These are phyloP conservation scores for Trypanosoma platydactyli DNA, from an alignment of 208 protist species.

Conservation along the genomic window DNA sequence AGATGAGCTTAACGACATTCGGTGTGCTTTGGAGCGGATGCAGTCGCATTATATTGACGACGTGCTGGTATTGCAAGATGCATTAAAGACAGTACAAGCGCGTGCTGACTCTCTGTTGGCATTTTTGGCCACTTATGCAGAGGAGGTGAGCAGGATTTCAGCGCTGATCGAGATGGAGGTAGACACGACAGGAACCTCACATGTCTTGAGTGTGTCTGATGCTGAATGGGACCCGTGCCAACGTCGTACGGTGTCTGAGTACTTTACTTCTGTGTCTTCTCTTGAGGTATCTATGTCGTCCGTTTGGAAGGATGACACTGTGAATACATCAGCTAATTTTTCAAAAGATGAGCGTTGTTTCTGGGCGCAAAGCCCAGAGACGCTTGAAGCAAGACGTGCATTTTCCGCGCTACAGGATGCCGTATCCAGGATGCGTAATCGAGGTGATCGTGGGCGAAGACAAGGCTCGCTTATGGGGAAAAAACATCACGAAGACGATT, in stretches of 20 bases:
- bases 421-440: neutral
- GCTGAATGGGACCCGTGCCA: conserved; percentile 3
- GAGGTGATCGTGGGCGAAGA: neutral
- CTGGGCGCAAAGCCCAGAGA: conserved; percentile 18
- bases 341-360: neutral
- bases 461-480: neutral
- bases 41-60: conserved; percentile 19
- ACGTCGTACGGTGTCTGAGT: conserved; percentile 16
- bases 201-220: neutral
- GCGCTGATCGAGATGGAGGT: conserved; percentile 1
- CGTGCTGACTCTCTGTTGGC: conserved; percentile 25
- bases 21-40: conserved; percentile 15
- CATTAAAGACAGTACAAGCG: conserved; percentile 24
- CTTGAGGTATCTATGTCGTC: neutral
- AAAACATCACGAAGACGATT: neutral
- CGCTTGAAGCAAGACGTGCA: conserved; percentile 14
- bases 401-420: conserved; percentile 19
- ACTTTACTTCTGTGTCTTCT: conserved; percentile 8
- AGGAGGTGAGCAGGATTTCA: conserved; percentile 18
- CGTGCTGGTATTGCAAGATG: conserved; percentile 19
- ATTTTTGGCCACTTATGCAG: conserved; percentile 27
- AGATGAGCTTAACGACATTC: conserved; percentile 21
- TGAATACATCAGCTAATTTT: neutral
- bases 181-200: neutral
- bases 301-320: neutral